A percentile compares a stretch with the other conserved stretches of the same genome.
phyloP scores from a whole-genome alignment of 78 protist species.

The Dictyostelium citrinum region DNA sequence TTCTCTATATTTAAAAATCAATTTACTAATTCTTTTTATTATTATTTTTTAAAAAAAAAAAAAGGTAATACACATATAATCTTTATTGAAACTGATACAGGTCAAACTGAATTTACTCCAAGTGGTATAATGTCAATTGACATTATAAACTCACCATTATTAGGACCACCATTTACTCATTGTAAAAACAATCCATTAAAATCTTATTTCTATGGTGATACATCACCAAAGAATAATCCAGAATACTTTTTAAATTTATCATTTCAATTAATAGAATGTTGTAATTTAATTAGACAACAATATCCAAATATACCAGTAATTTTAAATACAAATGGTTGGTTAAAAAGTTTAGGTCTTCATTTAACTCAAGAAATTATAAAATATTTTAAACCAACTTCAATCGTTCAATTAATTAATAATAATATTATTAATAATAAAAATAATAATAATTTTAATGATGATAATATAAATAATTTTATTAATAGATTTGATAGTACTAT shows the following conservation, averaged over 20 bases:
- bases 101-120: slow-evolving; percentile 73
- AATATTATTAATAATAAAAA: background rate
- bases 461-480: background rate
- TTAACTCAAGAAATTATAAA: slow-evolving; percentile 22
- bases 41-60: background rate
- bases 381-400: slow-evolving; percentile 1
- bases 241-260: slow-evolving; percentile 44
- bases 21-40: too few relatives aligned
- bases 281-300: background rate
- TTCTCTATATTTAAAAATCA: too few relatives aligned
- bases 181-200: background rate
- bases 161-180: slow-evolving; percentile 71
- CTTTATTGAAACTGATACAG: slow-evolving; percentile 44
- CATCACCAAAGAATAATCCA: slow-evolving; percentile 29
- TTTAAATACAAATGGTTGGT: slow-evolving; percentile 58
- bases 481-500: background rate
- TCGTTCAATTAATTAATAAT: background rate
- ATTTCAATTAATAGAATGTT: slow-evolving; percentile 1
- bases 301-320: slow-evolving; percentile 35
- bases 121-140: slow-evolving; percentile 40
- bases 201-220: slow-evolving; percentile 48
- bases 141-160: slow-evolving; percentile 35
- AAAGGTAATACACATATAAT: background rate
- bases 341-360: slow-evolving; percentile 18
- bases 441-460: background rate